A percentile compares a stretch with the other conserved stretches of the same genome.
Evolutionary conservation across 2,329 filamentous ascomycete genomes (phyloP).

Genomic region (Aspergillus piperis): DNA sequence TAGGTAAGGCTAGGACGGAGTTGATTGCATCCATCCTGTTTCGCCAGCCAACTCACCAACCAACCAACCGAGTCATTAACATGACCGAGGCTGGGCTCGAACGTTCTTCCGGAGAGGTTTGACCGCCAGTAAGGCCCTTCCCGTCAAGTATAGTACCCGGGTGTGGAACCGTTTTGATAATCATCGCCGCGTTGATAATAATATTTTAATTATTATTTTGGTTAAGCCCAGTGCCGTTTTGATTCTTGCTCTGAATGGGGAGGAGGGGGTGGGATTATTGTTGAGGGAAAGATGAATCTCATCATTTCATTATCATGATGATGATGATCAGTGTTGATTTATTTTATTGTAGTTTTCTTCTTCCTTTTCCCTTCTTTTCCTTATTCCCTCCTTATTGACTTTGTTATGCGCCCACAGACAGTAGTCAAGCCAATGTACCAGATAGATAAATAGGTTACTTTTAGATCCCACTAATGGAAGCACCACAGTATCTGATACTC

Average conservation of each 20-base stretch:
- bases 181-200: constrained; percentile 8
- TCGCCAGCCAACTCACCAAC: constrained; percentile 10
- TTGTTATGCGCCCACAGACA: no score
- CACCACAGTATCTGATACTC: no score
- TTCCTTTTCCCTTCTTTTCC: no score
- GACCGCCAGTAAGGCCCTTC: constrained; percentile 23
- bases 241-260: neutral
- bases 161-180: constrained; percentile 24
- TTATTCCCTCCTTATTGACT: no score
- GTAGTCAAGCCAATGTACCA: no score
- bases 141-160: constrained; percentile 20
- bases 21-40: constrained; percentile 7
- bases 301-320: neutral
- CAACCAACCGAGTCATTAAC: constrained; percentile 15
- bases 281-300: no score
- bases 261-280: no score
- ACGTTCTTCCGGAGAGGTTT: constrained; percentile 22
- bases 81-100: constrained; percentile 21
- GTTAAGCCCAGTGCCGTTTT: constrained; percentile 2
- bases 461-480: no score
- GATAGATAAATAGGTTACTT: no score
- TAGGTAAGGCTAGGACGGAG: neutral
- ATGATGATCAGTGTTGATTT: neutral
- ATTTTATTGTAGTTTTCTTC: no score
- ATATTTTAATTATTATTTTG: constrained; percentile 12